A percentile compares a stretch with the other conserved stretches of the same genome.
Conservation (phyloP, 2,329 filamentous ascomycete genomes). For the Phoma herbarum region DNA sequence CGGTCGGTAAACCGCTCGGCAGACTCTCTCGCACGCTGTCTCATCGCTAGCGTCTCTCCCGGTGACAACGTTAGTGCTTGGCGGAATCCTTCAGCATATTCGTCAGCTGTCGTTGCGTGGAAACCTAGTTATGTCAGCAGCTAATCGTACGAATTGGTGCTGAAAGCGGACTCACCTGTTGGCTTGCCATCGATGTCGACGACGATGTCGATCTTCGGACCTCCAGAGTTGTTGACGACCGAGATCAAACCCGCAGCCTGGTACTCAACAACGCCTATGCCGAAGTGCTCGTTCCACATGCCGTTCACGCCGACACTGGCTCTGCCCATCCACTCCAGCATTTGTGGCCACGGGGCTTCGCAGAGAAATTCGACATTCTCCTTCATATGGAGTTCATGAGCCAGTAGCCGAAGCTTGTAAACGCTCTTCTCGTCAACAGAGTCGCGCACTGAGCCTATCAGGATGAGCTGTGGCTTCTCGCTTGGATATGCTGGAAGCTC, state of each 20-base stretch:
- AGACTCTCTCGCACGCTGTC: conserved; percentile 77
- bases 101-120: conserved; percentile 77
- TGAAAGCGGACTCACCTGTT: conserved; percentile 69
- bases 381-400: conserved; percentile 82
- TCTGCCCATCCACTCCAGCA: conserved; percentile 78
- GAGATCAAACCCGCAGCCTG: conserved; percentile 92
- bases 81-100: conserved; percentile 84
- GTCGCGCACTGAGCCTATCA: conserved; percentile 93
- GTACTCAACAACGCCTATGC: conserved; percentile 97
- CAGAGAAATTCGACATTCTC: conserved; percentile 87
- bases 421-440: conserved; percentile 80
- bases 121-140: conserved; percentile 69
- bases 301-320: conserved; percentile 91
- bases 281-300: conserved; percentile 99
- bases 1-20: conserved; percentile 87
- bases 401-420: conserved; percentile 85
- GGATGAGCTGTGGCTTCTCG: conserved; percentile 71
- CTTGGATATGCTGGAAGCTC: conserved; percentile 55
- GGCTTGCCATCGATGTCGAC: conserved; percentile 78
- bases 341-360: conserved; percentile 87
- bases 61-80: conserved; percentile 74
- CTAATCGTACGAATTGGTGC: too few species aligned
- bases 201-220: conserved; percentile 93
- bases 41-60: conserved; percentile 74
- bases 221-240: conserved; percentile 92